These are phyloP conservation scores for Phytopythium chamaehyphon DNA, from an alignment of 352 stramenopile species.

Conservation along the genomic window DNA sequence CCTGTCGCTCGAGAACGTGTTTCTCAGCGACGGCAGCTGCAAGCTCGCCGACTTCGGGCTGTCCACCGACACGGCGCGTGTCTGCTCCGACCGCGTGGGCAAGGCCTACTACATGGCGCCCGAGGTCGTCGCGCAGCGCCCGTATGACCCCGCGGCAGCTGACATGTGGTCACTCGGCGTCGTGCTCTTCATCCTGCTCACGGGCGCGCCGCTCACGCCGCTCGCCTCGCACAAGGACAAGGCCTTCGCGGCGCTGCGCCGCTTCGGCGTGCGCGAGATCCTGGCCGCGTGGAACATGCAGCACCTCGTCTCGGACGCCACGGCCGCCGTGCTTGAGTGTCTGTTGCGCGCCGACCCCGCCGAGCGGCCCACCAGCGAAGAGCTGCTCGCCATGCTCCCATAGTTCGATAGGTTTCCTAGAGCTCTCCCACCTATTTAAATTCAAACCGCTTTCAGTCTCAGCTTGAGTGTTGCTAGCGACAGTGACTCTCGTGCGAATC, in stretches of 20 bases:
- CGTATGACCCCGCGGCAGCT: conserved; percentile 43
- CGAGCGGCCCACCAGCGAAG: conserved; percentile 19
- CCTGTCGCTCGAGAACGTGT: conserved; percentile 50
- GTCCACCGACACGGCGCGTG: conserved; percentile 15
- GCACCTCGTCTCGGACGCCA: conserved; percentile 11
- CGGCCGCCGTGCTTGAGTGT: conserved; percentile 15
- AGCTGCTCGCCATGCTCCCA: conserved; percentile 6
- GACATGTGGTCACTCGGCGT: conserved; percentile 70
- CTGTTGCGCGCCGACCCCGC: conserved; percentile 26
- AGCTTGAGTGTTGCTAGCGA: too few species aligned
- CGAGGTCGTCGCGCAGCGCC: conserved; percentile 28
- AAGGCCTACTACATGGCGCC: conserved; percentile 62
- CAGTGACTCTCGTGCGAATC: too few species aligned
- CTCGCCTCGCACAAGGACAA: conserved; percentile 22
- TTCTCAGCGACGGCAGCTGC: conserved; percentile 22
- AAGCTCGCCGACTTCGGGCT: conserved; percentile 64
- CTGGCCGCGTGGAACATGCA: conserved; percentile 41
- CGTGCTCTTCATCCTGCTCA: conserved; percentile 71
- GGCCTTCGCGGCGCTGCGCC: conserved; percentile 25
- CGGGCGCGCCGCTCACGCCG: conserved; percentile 41
- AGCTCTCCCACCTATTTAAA: too few species aligned
- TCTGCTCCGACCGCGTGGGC: conserved; percentile 22
- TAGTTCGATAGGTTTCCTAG: too few species aligned
- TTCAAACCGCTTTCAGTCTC: too few species aligned
- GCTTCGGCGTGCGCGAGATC: conserved; percentile 42